These are phyloP conservation scores for Plantago ovata DNA, from an alignment of 257 asterid genomes.

Conservation along the genomic window DNA sequence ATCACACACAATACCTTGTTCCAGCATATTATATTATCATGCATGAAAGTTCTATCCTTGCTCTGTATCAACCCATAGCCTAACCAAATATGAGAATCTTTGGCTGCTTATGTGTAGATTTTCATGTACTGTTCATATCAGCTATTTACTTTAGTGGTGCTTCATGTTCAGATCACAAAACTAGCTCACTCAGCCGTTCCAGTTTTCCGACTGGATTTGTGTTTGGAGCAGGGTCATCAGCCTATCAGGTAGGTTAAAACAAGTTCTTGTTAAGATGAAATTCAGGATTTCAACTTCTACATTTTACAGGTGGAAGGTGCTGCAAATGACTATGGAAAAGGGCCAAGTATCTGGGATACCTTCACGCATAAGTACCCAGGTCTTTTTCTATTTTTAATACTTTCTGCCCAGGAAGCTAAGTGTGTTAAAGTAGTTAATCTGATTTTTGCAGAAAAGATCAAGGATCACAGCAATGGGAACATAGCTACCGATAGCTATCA, in stretches of 20 bases:
- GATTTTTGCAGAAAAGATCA: slow-evolving; percentile 19
- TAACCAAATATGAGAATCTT: slow-evolving; percentile 7
- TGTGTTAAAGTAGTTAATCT: not conserved
- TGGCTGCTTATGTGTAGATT: not conserved
- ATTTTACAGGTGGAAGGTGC: slow-evolving; percentile 34
- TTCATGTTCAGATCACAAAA: slow-evolving; percentile 2
- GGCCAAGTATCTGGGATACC: slow-evolving; percentile 32
- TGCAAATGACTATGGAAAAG: slow-evolving; percentile 29
- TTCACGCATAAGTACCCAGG: slow-evolving; percentile 29
- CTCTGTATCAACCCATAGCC: not conserved
- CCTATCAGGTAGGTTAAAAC: slow-evolving; percentile 23
- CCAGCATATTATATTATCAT: not conserved
- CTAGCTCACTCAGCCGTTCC: slow-evolving; percentile 19
- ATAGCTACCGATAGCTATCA: slow-evolving; percentile 29
- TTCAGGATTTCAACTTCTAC: not conserved
- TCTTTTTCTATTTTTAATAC: not conserved
- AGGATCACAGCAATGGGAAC: slow-evolving; percentile 24
- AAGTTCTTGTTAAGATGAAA: not conserved
- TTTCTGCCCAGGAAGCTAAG: not conserved
- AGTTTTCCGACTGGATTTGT: slow-evolving; percentile 26
- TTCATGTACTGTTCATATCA: slow-evolving; percentile 9
- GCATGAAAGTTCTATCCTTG: slow-evolving; percentile 10
- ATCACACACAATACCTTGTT: slow-evolving; percentile 13
- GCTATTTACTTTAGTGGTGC: not conserved
- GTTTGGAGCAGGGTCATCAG: slow-evolving; percentile 29